These are phyloP conservation scores for Umbelopsis vinacea DNA, from an alignment of 192 early-diverging fungal species.

Conservation along the genomic window DNA sequence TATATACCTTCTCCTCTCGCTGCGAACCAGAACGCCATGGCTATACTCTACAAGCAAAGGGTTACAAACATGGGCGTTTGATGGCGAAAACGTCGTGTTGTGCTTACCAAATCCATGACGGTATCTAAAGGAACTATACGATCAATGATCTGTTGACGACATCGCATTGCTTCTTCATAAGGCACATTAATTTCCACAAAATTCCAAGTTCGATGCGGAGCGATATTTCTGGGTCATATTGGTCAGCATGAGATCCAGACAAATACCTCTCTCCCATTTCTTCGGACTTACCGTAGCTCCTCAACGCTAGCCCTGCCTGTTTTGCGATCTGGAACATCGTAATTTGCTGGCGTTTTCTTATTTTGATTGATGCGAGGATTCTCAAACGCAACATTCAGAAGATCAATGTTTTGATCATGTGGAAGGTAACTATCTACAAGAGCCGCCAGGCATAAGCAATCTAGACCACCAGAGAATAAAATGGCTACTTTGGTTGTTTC, in stretches of 20 bases:
- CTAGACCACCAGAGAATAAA: conserved; percentile 93
- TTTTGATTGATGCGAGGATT: conserved; percentile 76
- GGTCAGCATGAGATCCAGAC: neutral
- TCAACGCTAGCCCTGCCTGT: conserved; percentile 66
- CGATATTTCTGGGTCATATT: conserved; percentile 52
- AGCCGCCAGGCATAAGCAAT: conserved; percentile 90
- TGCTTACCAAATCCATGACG: conserved; percentile 86
- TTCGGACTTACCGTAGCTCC: conserved; percentile 43
- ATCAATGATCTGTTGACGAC: conserved; percentile 63
- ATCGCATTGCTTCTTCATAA: conserved; percentile 64
- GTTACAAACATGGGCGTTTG: neutral
- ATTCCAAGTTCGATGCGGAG: conserved; percentile 79
- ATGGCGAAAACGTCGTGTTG: too few species aligned
- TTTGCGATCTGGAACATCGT: conserved; percentile 83
- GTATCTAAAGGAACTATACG: conserved; percentile 83
- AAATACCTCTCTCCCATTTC: too few species aligned
- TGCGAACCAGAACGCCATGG: conserved; percentile 96
- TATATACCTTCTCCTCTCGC: conserved; percentile 69
- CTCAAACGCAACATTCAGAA: conserved; percentile 96
- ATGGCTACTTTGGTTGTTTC: conserved; percentile 66
- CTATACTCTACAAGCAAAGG: conserved; percentile 79
- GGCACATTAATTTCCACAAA: conserved; percentile 91
- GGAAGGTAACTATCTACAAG: conserved; percentile 77
- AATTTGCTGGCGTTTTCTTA: conserved; percentile 43
- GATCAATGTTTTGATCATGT: conserved; percentile 76